Evolutionary conservation across 176 grass and related monocot species (phyloP).

Genomic region (sorghum (Sorghum bicolor)): Sorghum_bicolor_NCBIv3 NC_012870.2:64902501-64903000

Average conservation of each 20-base stretch:
- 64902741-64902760: slow-evolving; percentile 6
- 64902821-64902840: slow-evolving; percentile 25
- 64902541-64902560: slow-evolving; percentile 49
- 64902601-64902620: slow-evolving; percentile 33
- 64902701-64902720: neutral
- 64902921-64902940: neutral
- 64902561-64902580: slow-evolving; percentile 29
- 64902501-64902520: too few relatives aligned
- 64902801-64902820: slow-evolving; percentile 23
- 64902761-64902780: neutral
- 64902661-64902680: slow-evolving; percentile 12
- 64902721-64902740: slow-evolving; percentile 44
- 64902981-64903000: slow-evolving; percentile 26
- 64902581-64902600: slow-evolving; percentile 46
- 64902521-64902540: slow-evolving; percentile 35
- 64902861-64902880: slow-evolving; percentile 35
- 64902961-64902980: neutral
- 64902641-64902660: slow-evolving; percentile 54
- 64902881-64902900: neutral
- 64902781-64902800: neutral
- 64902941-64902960: neutral
- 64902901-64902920: neutral
- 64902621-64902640: slow-evolving; percentile 52
- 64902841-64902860: slow-evolving; percentile 6
- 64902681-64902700: neutral